These are phyloP conservation scores for Gloeopeniophorella convolvens DNA, from an alignment of 768 basidiomycete species.

Conservation along the genomic window DNA sequence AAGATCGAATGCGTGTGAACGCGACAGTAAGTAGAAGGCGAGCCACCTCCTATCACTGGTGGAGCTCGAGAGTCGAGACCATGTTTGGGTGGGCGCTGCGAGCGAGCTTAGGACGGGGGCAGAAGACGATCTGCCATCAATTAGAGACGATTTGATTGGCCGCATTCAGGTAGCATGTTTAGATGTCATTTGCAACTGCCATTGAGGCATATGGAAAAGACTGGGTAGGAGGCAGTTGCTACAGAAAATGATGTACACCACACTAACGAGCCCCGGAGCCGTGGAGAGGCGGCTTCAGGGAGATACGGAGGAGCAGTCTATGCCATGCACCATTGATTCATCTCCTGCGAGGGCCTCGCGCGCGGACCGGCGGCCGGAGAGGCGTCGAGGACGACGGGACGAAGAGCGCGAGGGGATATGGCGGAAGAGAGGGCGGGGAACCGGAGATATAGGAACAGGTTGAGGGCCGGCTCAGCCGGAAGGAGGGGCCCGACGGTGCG, in stretches of 20 bases:
- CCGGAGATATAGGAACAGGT: neutral
- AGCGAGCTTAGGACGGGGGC: no score
- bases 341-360: slow-evolving; percentile 23
- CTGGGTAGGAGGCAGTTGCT: neutral
- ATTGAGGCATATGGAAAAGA: neutral
- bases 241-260: slow-evolving; percentile 20
- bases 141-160: no score
- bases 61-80: no score
- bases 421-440: neutral
- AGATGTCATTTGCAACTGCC: no score
- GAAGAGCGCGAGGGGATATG: slow-evolving; percentile 18
- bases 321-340: slow-evolving; percentile 23
- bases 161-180: no score
- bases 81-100: no score
- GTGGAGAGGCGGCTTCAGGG: slow-evolving; percentile 16
- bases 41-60: no score
- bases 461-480: slow-evolving; percentile 14
- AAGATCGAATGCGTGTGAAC: no score
- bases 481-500: neutral
- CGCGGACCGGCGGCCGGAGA: slow-evolving; percentile 14
- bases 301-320: slow-evolving; percentile 23
- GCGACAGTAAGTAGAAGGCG: no score
- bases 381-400: slow-evolving; percentile 8
- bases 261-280: slow-evolving; percentile 22
- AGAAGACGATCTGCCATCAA: no score